A percentile compares a stretch with the other conserved stretches of the same genome.
Conservation (phyloP, 257 asterid species). For the Solanum sejunctum region DNA sequence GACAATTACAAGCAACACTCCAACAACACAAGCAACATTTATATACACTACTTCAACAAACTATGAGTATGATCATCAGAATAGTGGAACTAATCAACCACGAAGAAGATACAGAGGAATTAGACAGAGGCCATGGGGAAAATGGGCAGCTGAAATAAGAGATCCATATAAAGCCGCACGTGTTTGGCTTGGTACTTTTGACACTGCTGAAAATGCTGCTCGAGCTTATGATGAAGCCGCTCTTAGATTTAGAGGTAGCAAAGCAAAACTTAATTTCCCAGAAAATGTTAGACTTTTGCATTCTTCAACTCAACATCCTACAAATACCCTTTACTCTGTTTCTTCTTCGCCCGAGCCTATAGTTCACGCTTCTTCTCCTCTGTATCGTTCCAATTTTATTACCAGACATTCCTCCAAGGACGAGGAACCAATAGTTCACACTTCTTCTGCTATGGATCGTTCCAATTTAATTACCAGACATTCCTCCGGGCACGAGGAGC, state of each 20-base stretch:
- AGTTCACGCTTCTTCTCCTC: conserved; percentile 2
- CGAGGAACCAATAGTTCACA: background rate
- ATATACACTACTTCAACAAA: conserved; percentile 6
- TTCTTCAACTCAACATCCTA: background rate
- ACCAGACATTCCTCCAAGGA: background rate
- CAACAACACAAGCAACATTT: conserved; percentile 23
- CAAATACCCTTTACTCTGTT: background rate
- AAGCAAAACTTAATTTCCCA: conserved; percentile 53
- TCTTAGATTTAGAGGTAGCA: conserved; percentile 34
- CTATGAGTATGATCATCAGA: background rate
- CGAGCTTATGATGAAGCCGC: conserved; percentile 50
- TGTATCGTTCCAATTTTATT: background rate
- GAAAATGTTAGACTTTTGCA: conserved; percentile 29
- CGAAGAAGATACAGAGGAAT: conserved; percentile 40
- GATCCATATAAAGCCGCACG: conserved; percentile 43
- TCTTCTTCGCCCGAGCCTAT: conserved; percentile 6
- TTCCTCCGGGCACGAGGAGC: background rate
- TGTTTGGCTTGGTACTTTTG: conserved; percentile 55
- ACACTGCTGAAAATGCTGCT: conserved; percentile 41
- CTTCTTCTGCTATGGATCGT: background rate
- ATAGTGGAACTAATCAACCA: background rate
- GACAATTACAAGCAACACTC: conserved; percentile 8
- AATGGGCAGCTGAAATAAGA: conserved; percentile 55
- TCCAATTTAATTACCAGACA: background rate
- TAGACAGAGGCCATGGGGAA: conserved; percentile 51